Base-by-base conservation (phyloP, 768 basidiomycete genomes). In the Leccinum rimulosum region DNA sequence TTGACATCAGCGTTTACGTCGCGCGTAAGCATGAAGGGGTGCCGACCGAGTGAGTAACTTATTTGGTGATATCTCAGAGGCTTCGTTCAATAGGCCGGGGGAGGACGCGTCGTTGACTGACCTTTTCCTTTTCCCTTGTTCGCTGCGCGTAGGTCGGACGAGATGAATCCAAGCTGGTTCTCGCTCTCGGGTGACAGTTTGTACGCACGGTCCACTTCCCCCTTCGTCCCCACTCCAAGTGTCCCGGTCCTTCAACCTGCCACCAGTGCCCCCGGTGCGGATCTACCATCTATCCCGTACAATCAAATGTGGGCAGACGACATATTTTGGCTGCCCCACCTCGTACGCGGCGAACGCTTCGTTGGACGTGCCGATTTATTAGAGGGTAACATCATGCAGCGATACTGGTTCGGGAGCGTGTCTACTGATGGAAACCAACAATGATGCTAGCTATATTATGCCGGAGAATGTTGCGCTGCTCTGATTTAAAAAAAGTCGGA, bases 161-260 rank as follows among this genome's bases (percentile, higher is more conserved):
- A 95, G 69, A 95, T 95, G 93, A 79, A 79, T 19, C 93, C 93
- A 0, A 69, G 84, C 66, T 95, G 93, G 93, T 93, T 91, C 68
- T 73, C 79, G 58, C 65, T 62, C 61, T 62, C 69, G 9, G 56
- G 66, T 14, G 63, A 63, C 0, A 70, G 69, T 10, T n/a, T 70
- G 17, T 51, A 65, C 31, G 60, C 54, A 54, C 53, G 57, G 38
- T n/a, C 38, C 17, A n/a, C 38, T 0, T 17, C 17, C 38, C 17
- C 38, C 17, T 40, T 17, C 38, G 17, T 40, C 8, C 17, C 38
- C 17, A 17, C 17, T 40, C 17, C 17, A 17, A 2, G 43, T 12
- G 43, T 8, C 19, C 19, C 19, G 43, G 43, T 19, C 0, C 43
- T 19, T 45, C 43, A 40, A 40, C 38, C 38, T 40, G 12, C 11